Percentiles rank a stretch among this genome's conserved stretches.
These are phyloP conservation scores for Atkinsonella texensis DNA, from an alignment of 2,329 filamentous ascomycete genomes.

Conservation along the genomic window DNA sequence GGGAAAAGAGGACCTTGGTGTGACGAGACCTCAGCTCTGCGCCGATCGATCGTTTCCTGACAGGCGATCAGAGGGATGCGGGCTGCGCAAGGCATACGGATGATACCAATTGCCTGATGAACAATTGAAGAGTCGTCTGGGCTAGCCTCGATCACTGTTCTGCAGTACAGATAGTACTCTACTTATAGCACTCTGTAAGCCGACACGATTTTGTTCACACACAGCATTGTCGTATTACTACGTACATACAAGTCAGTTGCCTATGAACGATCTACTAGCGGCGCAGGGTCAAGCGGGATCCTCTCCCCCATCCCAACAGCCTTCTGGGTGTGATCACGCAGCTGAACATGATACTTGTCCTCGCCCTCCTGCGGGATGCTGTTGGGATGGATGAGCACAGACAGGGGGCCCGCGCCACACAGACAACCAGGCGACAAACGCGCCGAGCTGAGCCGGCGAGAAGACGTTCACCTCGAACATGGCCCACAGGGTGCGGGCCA, in stretches of 20 bases:
- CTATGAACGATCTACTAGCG: not conserved
- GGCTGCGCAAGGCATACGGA: no score
- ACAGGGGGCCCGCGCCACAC: conserved; percentile 69
- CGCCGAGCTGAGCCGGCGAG: conserved; percentile 76
- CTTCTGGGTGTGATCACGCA: conserved; percentile 51
- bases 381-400: conserved; percentile 73
- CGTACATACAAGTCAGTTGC: not conserved
- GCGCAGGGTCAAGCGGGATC: conserved; percentile 39
- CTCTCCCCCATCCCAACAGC: conserved; percentile 66
- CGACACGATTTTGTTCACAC: not conserved
- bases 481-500: conserved; percentile 68
- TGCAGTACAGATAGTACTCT: no score
- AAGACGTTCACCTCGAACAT: conserved; percentile 94
- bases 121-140: no score
- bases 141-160: no score
- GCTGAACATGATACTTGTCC: conserved; percentile 19
- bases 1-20: no score
- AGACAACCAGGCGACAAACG: conserved; percentile 75
- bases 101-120: no score
- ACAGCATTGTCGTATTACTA: not conserved
- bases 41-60: no score
- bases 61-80: no score
- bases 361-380: conserved; percentile 38
- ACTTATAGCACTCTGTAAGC: not conserved
- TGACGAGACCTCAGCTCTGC: no score